These are phyloP conservation scores for Cyclostephanos tholiformis DNA, from an alignment of 108 stramenopile genomes.

Conservation along the genomic window DNA sequence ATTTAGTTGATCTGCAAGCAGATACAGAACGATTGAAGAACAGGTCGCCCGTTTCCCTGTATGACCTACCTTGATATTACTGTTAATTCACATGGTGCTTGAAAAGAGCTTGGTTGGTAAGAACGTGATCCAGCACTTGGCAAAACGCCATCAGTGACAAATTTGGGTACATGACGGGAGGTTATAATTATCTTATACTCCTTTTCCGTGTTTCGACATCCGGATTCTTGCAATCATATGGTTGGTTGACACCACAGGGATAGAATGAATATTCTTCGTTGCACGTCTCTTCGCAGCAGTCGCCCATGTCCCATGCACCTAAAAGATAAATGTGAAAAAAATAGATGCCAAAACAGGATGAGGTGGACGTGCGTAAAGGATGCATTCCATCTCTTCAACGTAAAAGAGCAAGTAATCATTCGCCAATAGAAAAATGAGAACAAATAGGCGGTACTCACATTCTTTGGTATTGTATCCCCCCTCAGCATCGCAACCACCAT, in stretches of 20 bases:
- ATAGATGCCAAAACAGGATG: not conserved
- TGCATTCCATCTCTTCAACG: not conserved
- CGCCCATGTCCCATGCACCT: conserved; percentile 39
- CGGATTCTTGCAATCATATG: conserved; percentile 28
- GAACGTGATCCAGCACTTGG: too few species aligned
- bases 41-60: too few species aligned
- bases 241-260: conserved; percentile 45
- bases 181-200: too few species aligned
- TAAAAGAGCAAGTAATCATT: not conserved
- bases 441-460: conserved; percentile 21
- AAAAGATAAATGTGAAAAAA: not conserved
- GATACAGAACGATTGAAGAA: too few species aligned
- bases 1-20: too few species aligned
- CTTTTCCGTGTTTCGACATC: too few species aligned
- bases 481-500: conserved; percentile 45
- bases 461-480: conserved; percentile 51
- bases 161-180: too few species aligned
- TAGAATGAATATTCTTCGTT: conserved; percentile 44
- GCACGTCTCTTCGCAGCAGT: conserved; percentile 53
- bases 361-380: not conserved
- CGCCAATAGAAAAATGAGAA: not conserved
- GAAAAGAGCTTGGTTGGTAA: too few species aligned
- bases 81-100: too few species aligned
- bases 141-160: too few species aligned
- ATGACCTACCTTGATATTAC: too few species aligned